Percentiles rank a stretch among this genome's conserved stretches.
Evolutionary conservation across 2,329 filamentous ascomycete species (phyloP).

Genomic region (Arthroderma sp.): DNA sequence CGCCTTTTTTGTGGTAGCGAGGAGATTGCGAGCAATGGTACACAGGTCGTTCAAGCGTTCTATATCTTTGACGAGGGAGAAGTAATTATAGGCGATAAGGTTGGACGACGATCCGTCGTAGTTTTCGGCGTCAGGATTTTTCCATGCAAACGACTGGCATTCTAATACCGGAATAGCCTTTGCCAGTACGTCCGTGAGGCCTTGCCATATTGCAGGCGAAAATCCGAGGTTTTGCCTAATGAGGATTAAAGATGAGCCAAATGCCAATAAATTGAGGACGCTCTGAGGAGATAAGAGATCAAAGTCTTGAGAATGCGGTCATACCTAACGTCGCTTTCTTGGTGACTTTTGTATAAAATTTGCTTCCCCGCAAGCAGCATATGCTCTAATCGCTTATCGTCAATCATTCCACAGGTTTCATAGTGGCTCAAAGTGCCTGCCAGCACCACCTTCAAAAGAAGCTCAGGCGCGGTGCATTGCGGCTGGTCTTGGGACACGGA

Average conservation of each 20-base stretch:
- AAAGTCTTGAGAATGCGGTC: constrained; percentile 2
- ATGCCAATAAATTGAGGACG: constrained; percentile 1
- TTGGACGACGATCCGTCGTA: constrained; percentile 48
- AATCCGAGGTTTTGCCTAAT: constrained; percentile 43
- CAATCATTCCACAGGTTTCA: constrained; percentile 46
- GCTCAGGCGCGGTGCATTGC: constrained; percentile 33
- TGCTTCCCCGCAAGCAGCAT: constrained; percentile 48
- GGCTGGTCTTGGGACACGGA: constrained; percentile 18
- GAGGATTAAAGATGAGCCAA: not conserved
- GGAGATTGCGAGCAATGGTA: constrained; percentile 48
- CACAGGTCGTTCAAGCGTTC: constrained; percentile 50
- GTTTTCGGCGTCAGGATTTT: constrained; percentile 42
- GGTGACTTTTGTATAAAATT: constrained; percentile 45
- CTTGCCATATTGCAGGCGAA: constrained; percentile 46
- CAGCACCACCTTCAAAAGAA: constrained; percentile 36
- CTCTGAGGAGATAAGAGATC: not conserved
- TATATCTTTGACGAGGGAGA: constrained; percentile 47
- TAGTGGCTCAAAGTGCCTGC: constrained; percentile 44
- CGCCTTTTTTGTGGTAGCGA: constrained; percentile 47
- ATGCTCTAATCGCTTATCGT: constrained; percentile 43
- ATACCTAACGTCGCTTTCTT: constrained; percentile 42
- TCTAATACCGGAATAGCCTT: constrained; percentile 50
- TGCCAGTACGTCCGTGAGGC: constrained; percentile 44
- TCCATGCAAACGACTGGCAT: constrained; percentile 47
- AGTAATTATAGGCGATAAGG: constrained; percentile 48